Evolutionary conservation across 2,329 filamentous ascomycete genomes (phyloP).

Genomic region (Talaromyces sp.): DNA sequence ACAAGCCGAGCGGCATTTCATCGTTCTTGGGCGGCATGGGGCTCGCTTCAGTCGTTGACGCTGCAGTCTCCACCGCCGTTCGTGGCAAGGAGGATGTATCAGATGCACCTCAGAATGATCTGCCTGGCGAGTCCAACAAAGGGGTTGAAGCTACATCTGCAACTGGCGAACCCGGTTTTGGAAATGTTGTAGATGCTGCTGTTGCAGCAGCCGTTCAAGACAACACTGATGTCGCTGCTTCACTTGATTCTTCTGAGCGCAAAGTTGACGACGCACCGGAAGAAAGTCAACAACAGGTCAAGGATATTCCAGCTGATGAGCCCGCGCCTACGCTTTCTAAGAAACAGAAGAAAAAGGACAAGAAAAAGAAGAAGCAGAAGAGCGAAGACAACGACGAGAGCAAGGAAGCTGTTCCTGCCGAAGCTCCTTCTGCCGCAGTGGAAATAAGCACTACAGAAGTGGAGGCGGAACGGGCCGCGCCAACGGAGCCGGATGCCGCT

Average conservation of each 20-base stretch:
- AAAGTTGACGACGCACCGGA: background rate
- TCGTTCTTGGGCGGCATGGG: slow-evolving; percentile 11
- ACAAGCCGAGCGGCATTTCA: slow-evolving; percentile 1
- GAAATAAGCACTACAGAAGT: slow-evolving; percentile 1
- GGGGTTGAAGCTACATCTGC: background rate
- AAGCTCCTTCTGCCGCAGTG: background rate
- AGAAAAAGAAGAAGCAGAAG: slow-evolving; percentile 16
- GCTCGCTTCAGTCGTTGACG: slow-evolving; percentile 14
- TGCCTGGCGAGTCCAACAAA: background rate
- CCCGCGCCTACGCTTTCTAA: slow-evolving; percentile 12
- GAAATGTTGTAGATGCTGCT: slow-evolving; percentile 10
- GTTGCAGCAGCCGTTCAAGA: slow-evolving; percentile 1
- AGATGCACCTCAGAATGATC: background rate
- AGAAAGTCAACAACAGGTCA: background rate
- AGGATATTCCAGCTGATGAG: slow-evolving; percentile 5
- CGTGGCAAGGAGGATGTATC: slow-evolving; percentile 4
- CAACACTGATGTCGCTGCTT: background rate
- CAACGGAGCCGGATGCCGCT: background rate
- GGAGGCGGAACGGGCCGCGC: slow-evolving; percentile 8
- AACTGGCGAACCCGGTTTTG: background rate
- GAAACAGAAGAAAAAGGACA: slow-evolving; percentile 17
- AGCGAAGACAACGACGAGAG: slow-evolving; percentile 6
- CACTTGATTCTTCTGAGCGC: background rate
- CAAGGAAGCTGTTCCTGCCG: background rate
- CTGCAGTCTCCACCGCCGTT: slow-evolving; percentile 19